These are phyloP conservation scores for Nannizziopsis arthrosporioides DNA, from an alignment of 2,329 filamentous ascomycete species.

Conservation along the genomic window DNA sequence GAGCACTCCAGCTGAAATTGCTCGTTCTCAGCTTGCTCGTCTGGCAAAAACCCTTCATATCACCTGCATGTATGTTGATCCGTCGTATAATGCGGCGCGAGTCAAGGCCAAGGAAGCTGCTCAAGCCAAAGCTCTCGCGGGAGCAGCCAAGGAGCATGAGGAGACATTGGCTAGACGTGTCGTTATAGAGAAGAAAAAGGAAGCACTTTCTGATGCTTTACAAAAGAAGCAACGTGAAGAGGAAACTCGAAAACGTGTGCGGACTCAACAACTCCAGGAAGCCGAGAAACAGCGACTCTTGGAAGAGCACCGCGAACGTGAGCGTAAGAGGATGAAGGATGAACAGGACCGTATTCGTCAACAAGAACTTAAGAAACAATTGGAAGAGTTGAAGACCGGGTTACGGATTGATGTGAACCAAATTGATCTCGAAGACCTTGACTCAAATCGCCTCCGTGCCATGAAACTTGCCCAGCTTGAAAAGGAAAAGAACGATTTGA, in stretches of 20 bases:
- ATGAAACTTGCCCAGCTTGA: constrained; percentile 94
- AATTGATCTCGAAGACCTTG: constrained; percentile 67
- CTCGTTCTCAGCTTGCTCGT: constrained; percentile 84
- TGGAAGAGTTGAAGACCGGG: constrained; percentile 80
- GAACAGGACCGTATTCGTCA: constrained; percentile 83
- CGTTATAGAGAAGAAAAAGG: constrained; percentile 92
- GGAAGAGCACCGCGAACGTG: constrained; percentile 86
- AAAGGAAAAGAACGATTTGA: constrained; percentile 94
- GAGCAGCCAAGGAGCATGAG: constrained; percentile 81
- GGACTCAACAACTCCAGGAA: constrained; percentile 77
- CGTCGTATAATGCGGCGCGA: constrained; percentile 71
- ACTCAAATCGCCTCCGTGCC: constrained; percentile 79
- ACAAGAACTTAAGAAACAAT: constrained; percentile 86
- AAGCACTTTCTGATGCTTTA: constrained; percentile 77
- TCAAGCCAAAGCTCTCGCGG: constrained; percentile 68
- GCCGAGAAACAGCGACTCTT: constrained; percentile 78
- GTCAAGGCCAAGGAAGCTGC: constrained; percentile 68
- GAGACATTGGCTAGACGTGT: constrained; percentile 77
- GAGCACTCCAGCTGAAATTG: constrained; percentile 95
- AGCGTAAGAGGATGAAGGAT: constrained; percentile 71
- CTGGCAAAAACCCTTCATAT: constrained; percentile 83
- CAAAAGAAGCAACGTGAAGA: constrained; percentile 87
- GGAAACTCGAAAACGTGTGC: constrained; percentile 72
- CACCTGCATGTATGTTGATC: constrained; percentile 92
- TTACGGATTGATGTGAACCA: constrained; percentile 63